Evolutionary conservation across 805 yeast species (phyloP).

Genomic region (Candida boleticola): DNA sequence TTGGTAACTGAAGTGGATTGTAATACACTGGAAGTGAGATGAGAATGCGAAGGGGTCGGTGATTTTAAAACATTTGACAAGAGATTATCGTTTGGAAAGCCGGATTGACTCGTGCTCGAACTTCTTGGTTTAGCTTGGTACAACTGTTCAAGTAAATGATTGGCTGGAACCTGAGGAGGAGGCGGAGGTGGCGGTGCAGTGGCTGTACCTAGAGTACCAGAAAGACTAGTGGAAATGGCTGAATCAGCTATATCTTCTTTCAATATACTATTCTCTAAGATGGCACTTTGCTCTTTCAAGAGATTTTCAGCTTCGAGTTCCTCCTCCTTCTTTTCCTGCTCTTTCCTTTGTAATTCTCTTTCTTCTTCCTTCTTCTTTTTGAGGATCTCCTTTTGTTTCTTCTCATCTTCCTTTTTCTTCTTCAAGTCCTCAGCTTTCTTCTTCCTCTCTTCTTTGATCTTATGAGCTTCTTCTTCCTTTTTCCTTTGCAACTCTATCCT

Average conservation of each 20-base stretch:
- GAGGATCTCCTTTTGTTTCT: constrained; percentile 16
- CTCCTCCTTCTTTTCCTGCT: constrained; percentile 4
- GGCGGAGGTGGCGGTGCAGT: neutral
- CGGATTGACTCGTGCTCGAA: neutral
- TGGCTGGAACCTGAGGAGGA: constrained; percentile 7
- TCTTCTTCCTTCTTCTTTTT: constrained; percentile 16
- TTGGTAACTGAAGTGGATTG: neutral
- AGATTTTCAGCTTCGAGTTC: constrained; percentile 11
- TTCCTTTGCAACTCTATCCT: constrained; percentile 27
- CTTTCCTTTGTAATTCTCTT: constrained; percentile 6
- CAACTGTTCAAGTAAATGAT: constrained; percentile 32
- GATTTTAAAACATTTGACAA: neutral
- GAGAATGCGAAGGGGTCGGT: too few relatives aligned
- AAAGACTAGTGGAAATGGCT: too few relatives aligned
- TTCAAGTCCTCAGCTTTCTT: constrained; percentile 23
- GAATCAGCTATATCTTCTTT: neutral
- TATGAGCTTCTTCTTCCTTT: constrained; percentile 27
- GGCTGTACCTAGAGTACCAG: too few relatives aligned
- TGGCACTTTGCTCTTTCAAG: constrained; percentile 10
- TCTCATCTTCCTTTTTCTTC: constrained; percentile 21
- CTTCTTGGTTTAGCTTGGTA: constrained; percentile 30
- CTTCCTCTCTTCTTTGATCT: constrained; percentile 22
- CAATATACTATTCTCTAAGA: constrained; percentile 4
- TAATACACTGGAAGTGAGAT: too few relatives aligned
- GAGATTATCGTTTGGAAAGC: neutral